phyloP scores from a whole-genome alignment of 768 basidiomycete genomes.

The Porphyrellus cyaneotinctus region DNA sequence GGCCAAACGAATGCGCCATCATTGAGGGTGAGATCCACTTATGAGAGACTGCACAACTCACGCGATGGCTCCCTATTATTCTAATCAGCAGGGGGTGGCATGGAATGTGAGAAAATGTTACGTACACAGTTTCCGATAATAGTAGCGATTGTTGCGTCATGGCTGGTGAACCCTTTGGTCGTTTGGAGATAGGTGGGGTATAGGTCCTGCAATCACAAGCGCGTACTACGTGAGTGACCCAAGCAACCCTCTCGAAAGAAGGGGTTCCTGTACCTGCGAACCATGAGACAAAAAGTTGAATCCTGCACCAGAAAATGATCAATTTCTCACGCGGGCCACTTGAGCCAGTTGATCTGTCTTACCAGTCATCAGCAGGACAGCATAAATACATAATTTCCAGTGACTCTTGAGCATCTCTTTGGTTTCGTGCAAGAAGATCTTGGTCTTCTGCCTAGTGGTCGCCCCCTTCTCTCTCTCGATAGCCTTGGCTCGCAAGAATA shows the following conservation, averaged over 20 bases:
- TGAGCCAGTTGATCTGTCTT: conserved; percentile 6
- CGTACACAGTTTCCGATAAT: conserved; percentile 74
- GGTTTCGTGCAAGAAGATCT: conserved; percentile 68
- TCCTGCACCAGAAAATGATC: conserved; percentile 31
- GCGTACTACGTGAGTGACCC: background rate
- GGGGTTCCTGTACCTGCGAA: conserved; percentile 44
- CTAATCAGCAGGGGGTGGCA: background rate
- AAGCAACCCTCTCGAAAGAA: background rate
- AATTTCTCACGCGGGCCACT: too few relatives aligned
- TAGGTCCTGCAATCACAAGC: conserved; percentile 44
- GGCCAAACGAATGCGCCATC: background rate
- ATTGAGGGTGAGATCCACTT: too few relatives aligned
- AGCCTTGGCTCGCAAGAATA: conserved; percentile 65
- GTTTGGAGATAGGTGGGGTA: conserved; percentile 73
- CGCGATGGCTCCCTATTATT: conserved; percentile 40
- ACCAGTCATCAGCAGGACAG: conserved; percentile 75
- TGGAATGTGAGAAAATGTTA: conserved; percentile 4
- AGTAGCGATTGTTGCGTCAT: conserved; percentile 66
- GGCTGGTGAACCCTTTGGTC: conserved; percentile 55
- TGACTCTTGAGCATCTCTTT: conserved; percentile 75
- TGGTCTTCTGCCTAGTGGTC: conserved; percentile 48
- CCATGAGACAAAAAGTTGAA: conserved; percentile 81
- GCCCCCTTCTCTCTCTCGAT: conserved; percentile 41
- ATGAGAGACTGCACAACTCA: conserved; percentile 26
- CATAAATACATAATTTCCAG: conserved; percentile 81